phyloP scores from a whole-genome alignment of 352 stramenopile species.

The Globisporangium heterothallicum region DNA sequence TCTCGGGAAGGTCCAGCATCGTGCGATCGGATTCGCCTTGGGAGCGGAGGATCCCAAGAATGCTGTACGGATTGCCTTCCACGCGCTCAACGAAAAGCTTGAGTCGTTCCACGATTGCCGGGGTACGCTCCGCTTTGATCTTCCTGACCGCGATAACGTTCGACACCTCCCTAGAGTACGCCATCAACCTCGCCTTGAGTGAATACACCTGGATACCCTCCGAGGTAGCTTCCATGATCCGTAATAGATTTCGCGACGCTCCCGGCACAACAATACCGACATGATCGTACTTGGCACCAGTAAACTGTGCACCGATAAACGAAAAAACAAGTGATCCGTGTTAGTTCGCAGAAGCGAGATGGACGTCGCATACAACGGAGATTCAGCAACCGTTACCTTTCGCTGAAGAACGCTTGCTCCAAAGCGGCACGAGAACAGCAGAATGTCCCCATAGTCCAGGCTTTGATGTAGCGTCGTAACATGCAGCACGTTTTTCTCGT shows the following conservation, averaged over 20 bases:
- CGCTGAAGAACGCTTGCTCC: slow-evolving; percentile 71
- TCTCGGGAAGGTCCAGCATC: not conserved
- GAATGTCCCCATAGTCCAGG: slow-evolving; percentile 64
- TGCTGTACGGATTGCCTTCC: slow-evolving; percentile 81
- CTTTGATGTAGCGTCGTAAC: slow-evolving; percentile 73
- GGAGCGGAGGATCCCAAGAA: slow-evolving; percentile 63
- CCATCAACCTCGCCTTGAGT: slow-evolving; percentile 70
- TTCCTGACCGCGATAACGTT: slow-evolving; percentile 74
- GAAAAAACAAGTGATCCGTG: not conserved
- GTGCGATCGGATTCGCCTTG: slow-evolving; percentile 44
- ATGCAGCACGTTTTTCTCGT: slow-evolving; percentile 63
- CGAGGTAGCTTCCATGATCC: slow-evolving; percentile 74
- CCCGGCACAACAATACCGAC: slow-evolving; percentile 76
- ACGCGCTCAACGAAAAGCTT: slow-evolving; percentile 56
- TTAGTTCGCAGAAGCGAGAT: not conserved
- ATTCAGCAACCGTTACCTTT: slow-evolving; percentile 43
- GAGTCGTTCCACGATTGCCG: slow-evolving; percentile 36
- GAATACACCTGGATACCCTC: slow-evolving; percentile 80
- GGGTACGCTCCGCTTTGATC: slow-evolving; percentile 36
- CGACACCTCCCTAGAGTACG: slow-evolving; percentile 74
- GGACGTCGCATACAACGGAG: not conserved
- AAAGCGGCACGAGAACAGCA: slow-evolving; percentile 79
- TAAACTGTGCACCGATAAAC: slow-evolving; percentile 34
- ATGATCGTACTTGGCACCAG: slow-evolving; percentile 73
- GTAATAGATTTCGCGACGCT: slow-evolving; percentile 45